Percentiles rank a stretch among this genome's conserved stretches.
These are phyloP conservation scores for Hymenoscyphus albidus DNA, from an alignment of 2,329 filamentous ascomycete species.

Conservation along the genomic window DNA sequence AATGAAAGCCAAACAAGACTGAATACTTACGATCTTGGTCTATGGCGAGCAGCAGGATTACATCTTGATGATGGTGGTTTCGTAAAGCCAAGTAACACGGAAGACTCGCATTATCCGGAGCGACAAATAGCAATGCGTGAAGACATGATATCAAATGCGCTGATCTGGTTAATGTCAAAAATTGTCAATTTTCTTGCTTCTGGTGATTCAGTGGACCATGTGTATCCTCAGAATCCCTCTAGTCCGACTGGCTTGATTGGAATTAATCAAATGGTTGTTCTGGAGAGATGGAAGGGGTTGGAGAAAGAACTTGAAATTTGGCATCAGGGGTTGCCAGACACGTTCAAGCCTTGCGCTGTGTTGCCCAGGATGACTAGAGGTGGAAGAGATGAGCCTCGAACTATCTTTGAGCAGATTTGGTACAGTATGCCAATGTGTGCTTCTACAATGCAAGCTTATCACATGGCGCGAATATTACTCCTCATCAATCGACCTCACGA, in stretches of 20 bases:
- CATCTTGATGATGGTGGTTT: conserved; percentile 52
- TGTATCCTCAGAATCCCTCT: conserved; percentile 34
- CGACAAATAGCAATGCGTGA: conserved; percentile 52
- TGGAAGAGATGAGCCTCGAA: conserved; percentile 29
- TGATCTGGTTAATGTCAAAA: conserved; percentile 64
- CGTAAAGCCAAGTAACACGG: conserved; percentile 43
- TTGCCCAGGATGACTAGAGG: conserved; percentile 36
- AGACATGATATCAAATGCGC: conserved; percentile 59
- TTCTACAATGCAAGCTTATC: conserved; percentile 62
- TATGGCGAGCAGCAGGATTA: conserved; percentile 63
- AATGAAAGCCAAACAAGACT: conserved; percentile 58
- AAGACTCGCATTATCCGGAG: conserved; percentile 39
- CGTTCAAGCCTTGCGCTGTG: conserved; percentile 54
- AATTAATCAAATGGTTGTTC: conserved; percentile 46
- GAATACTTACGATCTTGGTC: conserved; percentile 56
- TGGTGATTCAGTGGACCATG: conserved; percentile 46
- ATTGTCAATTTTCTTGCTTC: conserved; percentile 61
- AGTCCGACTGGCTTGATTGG: conserved; percentile 40
- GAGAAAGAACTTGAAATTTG: conserved; percentile 55
- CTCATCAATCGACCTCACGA: conserved; percentile 58
- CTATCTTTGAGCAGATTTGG: conserved; percentile 55
- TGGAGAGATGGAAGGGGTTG: conserved; percentile 51
- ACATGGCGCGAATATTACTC: conserved; percentile 60
- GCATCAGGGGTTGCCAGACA: conserved; percentile 55
- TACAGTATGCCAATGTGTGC: conserved; percentile 61